These are phyloP conservation scores for Pseudotulostoma volvatum DNA, from an alignment of 495 filamentous ascomycete species.

Conservation along the genomic window DNA sequence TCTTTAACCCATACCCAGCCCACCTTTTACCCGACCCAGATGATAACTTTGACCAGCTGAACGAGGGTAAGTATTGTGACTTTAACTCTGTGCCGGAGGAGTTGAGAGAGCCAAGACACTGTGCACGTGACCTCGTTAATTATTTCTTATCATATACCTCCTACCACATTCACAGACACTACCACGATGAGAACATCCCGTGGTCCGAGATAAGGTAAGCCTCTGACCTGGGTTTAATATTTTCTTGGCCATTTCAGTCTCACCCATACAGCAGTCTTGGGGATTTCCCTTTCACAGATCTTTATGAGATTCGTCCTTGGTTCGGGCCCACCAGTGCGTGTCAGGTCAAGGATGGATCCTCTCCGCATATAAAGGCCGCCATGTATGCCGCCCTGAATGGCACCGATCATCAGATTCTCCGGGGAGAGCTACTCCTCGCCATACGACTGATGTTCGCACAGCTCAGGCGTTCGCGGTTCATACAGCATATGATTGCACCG, in stretches of 20 bases:
- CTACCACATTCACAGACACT: too few species aligned
- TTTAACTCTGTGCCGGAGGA: background rate
- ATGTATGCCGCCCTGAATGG: slow-evolving; percentile 5
- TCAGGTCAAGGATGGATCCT: background rate
- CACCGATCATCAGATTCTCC: slow-evolving; percentile 3
- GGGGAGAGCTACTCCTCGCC: slow-evolving; percentile 3
- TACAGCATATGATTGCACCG: slow-evolving; percentile 6
- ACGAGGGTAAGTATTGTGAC: background rate
- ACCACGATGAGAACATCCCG: too few species aligned
- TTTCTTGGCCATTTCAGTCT: too few species aligned
- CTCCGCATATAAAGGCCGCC: slow-evolving; percentile 7
- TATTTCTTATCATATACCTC: background rate
- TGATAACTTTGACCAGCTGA: too few species aligned
- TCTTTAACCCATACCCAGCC: background rate
- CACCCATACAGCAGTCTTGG: too few species aligned
- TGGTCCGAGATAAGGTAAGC: too few species aligned
- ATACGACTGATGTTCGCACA: slow-evolving; percentile 6
- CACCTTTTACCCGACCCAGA: background rate
- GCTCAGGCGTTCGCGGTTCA: slow-evolving; percentile 4
- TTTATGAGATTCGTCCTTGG: background rate
- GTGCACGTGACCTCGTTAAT: background rate
- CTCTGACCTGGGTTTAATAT: too few species aligned
- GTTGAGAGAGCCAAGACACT: background rate
- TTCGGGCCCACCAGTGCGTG: background rate
- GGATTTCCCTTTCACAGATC: too few species aligned